Base-by-base conservation (phyloP, 2,329 filamentous ascomycete species). In the Cladosporium colombiae region DNA sequence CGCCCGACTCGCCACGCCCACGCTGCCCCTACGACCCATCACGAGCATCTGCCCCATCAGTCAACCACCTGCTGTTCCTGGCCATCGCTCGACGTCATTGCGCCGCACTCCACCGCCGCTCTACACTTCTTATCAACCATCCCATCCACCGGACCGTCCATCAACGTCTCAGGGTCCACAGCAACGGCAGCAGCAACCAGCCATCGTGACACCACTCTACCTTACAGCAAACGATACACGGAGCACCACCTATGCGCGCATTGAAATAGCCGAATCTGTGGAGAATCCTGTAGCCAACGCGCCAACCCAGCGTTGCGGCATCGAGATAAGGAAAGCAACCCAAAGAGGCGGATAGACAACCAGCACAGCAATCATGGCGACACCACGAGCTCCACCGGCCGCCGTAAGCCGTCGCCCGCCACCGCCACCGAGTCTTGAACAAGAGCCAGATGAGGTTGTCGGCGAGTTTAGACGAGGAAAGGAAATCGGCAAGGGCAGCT, bases 401-500 rank as follows among this genome's bases (percentile, higher is more conserved):
- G 69, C 71, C 50, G 69, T 69, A 57, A 74, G 76, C 68, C 76
- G 77, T 68, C 74, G 78, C 69, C 74, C 77, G 63, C 73, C 74
- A 31, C 70, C 60, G 27, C 65, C 68, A 23, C 64, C 68, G 49
- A 68, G 64, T 37, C 65, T 77, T 70, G 78, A 75, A 63, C 67
- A 68, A 64, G 74, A 75, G 74, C 78, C 71, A 60, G 78, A 74
- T 70, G 76, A 73, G 72, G 77, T 80, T 55, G 84, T 95, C 73
- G 92, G 93, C 71, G 88, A 90, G 74, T 97, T 96, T 79, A 86
- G 86, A 73, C 89, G 94, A 74, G 87, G 93, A 72, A 89, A 91
- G 72, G 92, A 97, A 81, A 97, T 98, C 77, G 95, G 95, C 69
- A 95, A 95, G 81, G 95, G 95, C 69, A 98, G 95, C 82, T 99